These are phyloP conservation scores for Durusdinium trenchii DNA, from an alignment of 73 alveolate genomes.

Conservation along the genomic window DNA sequence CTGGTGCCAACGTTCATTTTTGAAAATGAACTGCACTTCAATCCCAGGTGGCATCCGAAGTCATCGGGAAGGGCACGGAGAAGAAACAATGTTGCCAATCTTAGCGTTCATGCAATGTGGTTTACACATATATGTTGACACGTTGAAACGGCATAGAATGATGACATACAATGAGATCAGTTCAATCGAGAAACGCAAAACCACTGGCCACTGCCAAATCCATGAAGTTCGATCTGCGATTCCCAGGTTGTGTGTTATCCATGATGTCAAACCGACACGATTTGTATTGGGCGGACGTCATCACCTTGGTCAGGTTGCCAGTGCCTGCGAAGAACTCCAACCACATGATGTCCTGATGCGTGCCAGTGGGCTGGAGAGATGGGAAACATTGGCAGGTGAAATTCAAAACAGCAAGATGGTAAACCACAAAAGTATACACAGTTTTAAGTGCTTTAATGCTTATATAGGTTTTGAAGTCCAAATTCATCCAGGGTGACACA, in stretches of 20 bases:
- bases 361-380: not conserved
- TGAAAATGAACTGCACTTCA: not conserved
- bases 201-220: not conserved
- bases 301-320: not conserved
- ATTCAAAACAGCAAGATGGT: not conserved
- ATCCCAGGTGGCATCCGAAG: not conserved
- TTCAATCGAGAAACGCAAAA: not conserved
- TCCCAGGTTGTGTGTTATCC: not conserved
- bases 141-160: not conserved
- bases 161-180: not conserved
- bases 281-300: not conserved
- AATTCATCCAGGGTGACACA: not conserved
- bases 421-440: not conserved
- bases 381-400: not conserved
- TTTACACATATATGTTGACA: not conserved
- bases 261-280: not conserved
- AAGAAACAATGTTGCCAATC: not conserved
- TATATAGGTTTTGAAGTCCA: not conserved
- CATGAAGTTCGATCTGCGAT: not conserved
- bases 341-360: not conserved
- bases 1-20: conserved; percentile 48
- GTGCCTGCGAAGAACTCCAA: conserved; percentile 15
- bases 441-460: not conserved
- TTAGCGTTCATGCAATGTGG: not conserved
- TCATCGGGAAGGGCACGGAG: not conserved